These are phyloP conservation scores for Candida nonsorbophila DNA, from an alignment of 805 yeast genomes.

Conservation along the genomic window DNA sequence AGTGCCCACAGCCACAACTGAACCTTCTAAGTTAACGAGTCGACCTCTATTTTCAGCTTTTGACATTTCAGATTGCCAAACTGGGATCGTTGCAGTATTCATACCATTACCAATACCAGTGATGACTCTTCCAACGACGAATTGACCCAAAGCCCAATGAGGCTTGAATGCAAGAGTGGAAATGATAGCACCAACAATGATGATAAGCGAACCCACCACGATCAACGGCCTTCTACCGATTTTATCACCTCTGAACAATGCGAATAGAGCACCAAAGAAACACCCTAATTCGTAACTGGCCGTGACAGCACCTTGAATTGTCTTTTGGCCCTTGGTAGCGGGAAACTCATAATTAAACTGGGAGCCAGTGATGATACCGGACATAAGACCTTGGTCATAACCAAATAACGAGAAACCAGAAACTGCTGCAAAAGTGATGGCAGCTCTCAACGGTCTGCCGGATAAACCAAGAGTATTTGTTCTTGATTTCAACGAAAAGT, in stretches of 20 bases:
- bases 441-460: constrained; percentile 42
- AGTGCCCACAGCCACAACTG: constrained; percentile 62
- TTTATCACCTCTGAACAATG: constrained; percentile 33
- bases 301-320: constrained; percentile 64
- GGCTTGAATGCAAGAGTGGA: constrained; percentile 30
- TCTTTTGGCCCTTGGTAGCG: constrained; percentile 20
- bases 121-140: constrained; percentile 53
- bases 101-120: constrained; percentile 40
- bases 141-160: constrained; percentile 58
- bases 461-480: constrained; percentile 51
- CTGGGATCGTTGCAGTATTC: constrained; percentile 40
- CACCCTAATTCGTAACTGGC: constrained; percentile 65
- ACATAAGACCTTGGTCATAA: constrained; percentile 39
- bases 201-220: constrained; percentile 29
- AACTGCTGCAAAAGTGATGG: constrained; percentile 18
- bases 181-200: constrained; percentile 34
- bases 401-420: constrained; percentile 26
- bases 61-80: constrained; percentile 43
- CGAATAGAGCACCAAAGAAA: constrained; percentile 39
- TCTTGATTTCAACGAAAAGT: constrained; percentile 15
- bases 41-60: constrained; percentile 35
- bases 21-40: constrained; percentile 36
- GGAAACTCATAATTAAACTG: constrained; percentile 34
- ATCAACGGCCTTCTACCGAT: constrained; percentile 39
- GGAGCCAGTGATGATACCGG: constrained; percentile 34